Evolutionary conservation across 257 asterid genomes (phyloP).

Genomic region (Petrea volubilis): DNA sequence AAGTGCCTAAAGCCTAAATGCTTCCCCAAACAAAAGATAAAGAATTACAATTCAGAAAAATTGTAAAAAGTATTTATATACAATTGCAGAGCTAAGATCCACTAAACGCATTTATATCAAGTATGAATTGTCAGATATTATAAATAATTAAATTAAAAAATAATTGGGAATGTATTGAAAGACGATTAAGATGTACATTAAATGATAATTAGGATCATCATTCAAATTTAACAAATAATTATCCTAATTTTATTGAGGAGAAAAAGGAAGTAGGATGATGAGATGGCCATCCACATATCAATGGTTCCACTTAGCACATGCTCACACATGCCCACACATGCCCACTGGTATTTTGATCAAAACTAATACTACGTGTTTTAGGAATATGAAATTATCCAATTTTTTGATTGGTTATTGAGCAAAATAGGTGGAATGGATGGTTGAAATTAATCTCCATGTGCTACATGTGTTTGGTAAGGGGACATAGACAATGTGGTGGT

Average conservation of each 20-base stretch:
- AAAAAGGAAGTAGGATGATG: conserved; percentile 32
- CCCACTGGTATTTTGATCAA: background rate
- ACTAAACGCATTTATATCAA: too few relatives aligned
- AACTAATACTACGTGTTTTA: conserved; percentile 13
- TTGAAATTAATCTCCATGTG: conserved; percentile 43
- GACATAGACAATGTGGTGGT: conserved; percentile 29
- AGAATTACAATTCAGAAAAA: too few relatives aligned
- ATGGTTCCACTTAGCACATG: conserved; percentile 51
- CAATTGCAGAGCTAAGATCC: too few relatives aligned
- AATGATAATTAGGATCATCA: too few relatives aligned
- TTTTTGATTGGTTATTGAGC: conserved; percentile 26
- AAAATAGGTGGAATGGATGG: conserved; percentile 34
- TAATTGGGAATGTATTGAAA: too few relatives aligned
- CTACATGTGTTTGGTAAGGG: conserved; percentile 49
- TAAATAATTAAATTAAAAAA: too few relatives aligned
- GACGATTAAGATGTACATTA: too few relatives aligned
- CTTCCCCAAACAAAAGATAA: too few relatives aligned
- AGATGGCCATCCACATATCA: conserved; percentile 18
- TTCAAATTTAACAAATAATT: too few relatives aligned
- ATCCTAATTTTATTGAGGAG: background rate
- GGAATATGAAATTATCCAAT: conserved; percentile 21
- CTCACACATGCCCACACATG: conserved; percentile 40
- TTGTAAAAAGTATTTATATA: too few relatives aligned
- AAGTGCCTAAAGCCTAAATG: too few relatives aligned
- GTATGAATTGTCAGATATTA: too few relatives aligned